phyloP scores from a whole-genome alignment of 2,329 filamentous ascomycete species.

The Sodiomyces alkalinus region DNA sequence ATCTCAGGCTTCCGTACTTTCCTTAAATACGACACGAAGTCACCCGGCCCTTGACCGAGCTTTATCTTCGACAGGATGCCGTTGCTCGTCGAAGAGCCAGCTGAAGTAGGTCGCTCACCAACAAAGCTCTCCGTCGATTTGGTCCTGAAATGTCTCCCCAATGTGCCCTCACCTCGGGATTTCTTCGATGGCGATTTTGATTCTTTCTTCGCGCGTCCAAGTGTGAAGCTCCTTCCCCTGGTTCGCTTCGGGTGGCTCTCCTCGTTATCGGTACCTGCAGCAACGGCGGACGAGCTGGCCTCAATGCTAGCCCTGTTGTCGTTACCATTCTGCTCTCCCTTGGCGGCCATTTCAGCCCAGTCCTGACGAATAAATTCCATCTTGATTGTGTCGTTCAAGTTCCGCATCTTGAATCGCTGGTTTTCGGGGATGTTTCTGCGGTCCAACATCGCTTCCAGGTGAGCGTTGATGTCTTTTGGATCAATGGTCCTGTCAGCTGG shows the following conservation, averaged over 20 bases:
- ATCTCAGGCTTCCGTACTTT: slow-evolving; percentile 68
- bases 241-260: slow-evolving; percentile 39
- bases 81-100: slow-evolving; percentile 39
- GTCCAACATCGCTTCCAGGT: slow-evolving; percentile 54
- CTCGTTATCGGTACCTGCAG: slow-evolving; percentile 23
- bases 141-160: slow-evolving; percentile 50
- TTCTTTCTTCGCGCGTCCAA: slow-evolving; percentile 49
- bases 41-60: slow-evolving; percentile 57
- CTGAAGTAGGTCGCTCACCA: slow-evolving; percentile 33
- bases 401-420: slow-evolving; percentile 89
- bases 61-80: slow-evolving; percentile 54
- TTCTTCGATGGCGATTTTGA: slow-evolving; percentile 60
- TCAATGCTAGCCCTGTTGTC: slow-evolving; percentile 25
- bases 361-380: slow-evolving; percentile 90
- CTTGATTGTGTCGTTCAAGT: slow-evolving; percentile 77
- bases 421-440: slow-evolving; percentile 87
- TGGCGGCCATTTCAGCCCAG: slow-evolving; percentile 50
- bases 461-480: slow-evolving; percentile 37
- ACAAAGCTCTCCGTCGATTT: slow-evolving; percentile 59
- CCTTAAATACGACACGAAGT: slow-evolving; percentile 75
- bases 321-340: slow-evolving; percentile 22
- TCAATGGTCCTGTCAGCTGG: slow-evolving; percentile 38
- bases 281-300: slow-evolving; percentile 13
- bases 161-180: slow-evolving; percentile 47
- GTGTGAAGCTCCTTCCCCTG: slow-evolving; percentile 64